Percentiles rank a stretch among this genome's conserved stretches.
phyloP scores from a whole-genome alignment of 1,284 basidiomycete species.

The Fistulina hepatica region DNA sequence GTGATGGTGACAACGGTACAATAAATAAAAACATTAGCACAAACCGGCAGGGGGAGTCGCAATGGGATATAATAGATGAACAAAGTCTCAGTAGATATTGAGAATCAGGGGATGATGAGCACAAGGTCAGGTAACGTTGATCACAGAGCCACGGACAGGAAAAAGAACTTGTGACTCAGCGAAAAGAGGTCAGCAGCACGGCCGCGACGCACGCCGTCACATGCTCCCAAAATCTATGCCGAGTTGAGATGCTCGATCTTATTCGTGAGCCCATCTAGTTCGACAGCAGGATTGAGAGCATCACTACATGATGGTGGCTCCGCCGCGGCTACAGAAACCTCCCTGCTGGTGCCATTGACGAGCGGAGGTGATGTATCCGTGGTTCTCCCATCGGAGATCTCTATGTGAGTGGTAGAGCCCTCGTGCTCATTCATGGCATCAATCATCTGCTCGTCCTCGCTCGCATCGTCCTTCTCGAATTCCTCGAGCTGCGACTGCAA shows the following conservation, averaged over 20 bases:
- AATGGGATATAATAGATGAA: too few relatives aligned
- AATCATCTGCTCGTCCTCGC: constrained; percentile 20
- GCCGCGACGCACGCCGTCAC: too few relatives aligned
- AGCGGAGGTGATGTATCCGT: constrained; percentile 31
- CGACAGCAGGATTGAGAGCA: constrained; percentile 41
- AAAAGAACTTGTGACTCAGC: too few relatives aligned
- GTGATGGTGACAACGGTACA: too few relatives aligned
- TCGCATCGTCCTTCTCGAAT: constrained; percentile 34
- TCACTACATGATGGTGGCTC: constrained; percentile 49
- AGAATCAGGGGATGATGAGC: too few relatives aligned
- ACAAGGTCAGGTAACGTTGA: too few relatives aligned
- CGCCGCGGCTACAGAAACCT: constrained; percentile 37
- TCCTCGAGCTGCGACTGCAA: constrained; percentile 53
- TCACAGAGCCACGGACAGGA: too few relatives aligned
- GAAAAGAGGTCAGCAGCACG: too few relatives aligned
- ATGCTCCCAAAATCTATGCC: too few relatives aligned
- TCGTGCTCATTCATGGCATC: background rate
- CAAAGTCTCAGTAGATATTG: too few relatives aligned
- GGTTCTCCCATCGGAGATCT: background rate
- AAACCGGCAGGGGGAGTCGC: too few relatives aligned
- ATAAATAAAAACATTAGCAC: too few relatives aligned
- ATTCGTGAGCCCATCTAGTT: constrained; percentile 66
- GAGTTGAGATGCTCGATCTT: constrained; percentile 61
- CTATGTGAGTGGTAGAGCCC: background rate
- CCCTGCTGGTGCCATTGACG: constrained; percentile 34